Evolutionary conservation across 169 alveolate genomes (phyloP).

Genomic region (Theileria sp.): DNA sequence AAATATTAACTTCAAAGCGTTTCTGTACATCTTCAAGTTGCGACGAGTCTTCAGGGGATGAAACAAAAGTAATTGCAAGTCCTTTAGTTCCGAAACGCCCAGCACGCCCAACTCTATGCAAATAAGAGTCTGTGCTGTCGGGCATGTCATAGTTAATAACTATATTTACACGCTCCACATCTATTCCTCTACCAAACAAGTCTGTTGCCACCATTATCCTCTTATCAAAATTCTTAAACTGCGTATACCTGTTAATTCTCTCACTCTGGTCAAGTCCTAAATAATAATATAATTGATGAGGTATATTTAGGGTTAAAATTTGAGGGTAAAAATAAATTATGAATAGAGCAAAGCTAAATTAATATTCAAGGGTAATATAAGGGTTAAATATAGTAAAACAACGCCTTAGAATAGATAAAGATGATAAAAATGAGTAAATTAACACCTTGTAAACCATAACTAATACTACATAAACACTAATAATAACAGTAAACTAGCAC

Average conservation of each 20-base stretch:
- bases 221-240: constrained; percentile 96
- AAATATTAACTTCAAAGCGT: constrained; percentile 95
- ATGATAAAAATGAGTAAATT: too few relatives aligned
- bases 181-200: constrained; percentile 99
- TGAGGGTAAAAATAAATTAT: not conserved
- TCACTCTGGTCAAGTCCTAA: constrained; percentile 68
- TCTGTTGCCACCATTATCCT: constrained; percentile 99
- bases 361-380: not conserved
- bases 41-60: constrained; percentile 90
- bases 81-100: constrained; percentile 99
- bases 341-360: not conserved
- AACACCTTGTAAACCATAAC: constrained; percentile 1
- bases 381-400: too few relatives aligned
- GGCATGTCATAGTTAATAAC: constrained; percentile 99
- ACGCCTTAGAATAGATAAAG: too few relatives aligned
- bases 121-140: constrained; percentile 84
- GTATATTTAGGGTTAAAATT: too few relatives aligned
- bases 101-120: constrained; percentile 97
- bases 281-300: not conserved
- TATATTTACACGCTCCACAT: constrained; percentile 98
- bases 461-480: not conserved
- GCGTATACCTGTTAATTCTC: constrained; percentile 92
- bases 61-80: constrained; percentile 95
- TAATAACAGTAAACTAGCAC: not conserved
- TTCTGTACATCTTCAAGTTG: constrained; percentile 94